These are phyloP conservation scores for Xylaria cubensis DNA, from an alignment of 495 filamentous ascomycete genomes.

Conservation along the genomic window DNA sequence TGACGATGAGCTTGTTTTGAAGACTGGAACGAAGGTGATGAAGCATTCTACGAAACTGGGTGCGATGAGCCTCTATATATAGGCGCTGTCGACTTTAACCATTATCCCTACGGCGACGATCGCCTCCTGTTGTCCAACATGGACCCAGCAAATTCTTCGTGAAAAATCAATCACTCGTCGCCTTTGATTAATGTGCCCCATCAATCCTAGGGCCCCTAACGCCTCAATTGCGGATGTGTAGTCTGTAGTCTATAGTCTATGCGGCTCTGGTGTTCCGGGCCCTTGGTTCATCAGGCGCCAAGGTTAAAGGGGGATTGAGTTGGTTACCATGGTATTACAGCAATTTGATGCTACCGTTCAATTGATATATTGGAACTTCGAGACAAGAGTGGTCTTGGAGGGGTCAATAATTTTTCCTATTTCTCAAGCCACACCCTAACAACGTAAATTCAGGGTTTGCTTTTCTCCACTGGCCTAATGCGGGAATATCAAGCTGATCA, in stretches of 20 bases:
- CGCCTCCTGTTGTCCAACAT: neutral
- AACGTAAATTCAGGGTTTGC: neutral
- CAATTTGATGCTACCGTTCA: neutral
- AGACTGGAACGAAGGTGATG: neutral
- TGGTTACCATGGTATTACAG: neutral
- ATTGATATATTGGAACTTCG: neutral
- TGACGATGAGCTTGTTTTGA: slow-evolving; percentile 7
- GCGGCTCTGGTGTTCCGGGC: neutral
- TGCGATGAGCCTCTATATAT: slow-evolving; percentile 16
- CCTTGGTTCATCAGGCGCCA: neutral
- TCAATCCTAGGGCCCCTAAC: neutral
- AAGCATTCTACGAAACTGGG: neutral
- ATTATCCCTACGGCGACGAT: neutral
- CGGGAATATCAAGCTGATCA: slow-evolving; percentile 4
- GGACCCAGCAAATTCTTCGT: neutral
- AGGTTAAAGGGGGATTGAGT: neutral
- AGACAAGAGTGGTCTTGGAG: neutral
- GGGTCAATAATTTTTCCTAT: neutral
- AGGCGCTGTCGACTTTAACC: neutral
- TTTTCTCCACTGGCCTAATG: neutral
- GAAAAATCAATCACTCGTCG: neutral
- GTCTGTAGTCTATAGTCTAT: neutral
- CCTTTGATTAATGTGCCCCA: neutral
- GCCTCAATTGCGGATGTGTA: neutral
- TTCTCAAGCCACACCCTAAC: neutral